phyloP scores from a whole-genome alignment of 73 alveolate genomes.

The Paramecium tetraurelia region DNA sequence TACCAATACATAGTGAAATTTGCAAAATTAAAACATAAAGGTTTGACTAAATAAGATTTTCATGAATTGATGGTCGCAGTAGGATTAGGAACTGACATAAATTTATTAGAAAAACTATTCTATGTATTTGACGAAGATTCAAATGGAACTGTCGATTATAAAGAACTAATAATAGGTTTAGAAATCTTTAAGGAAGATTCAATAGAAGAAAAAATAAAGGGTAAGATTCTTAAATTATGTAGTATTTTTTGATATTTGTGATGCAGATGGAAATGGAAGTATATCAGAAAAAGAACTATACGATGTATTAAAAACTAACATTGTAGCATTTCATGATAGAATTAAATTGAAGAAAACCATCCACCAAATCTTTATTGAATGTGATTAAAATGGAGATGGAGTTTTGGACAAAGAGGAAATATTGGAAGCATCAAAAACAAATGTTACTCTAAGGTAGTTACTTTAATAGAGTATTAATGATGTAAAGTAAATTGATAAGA shows the following conservation, averaged over 20 bases:
- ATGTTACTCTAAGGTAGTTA: constrained; percentile 57
- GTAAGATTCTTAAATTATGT: neutral
- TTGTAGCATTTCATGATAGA: constrained; percentile 74
- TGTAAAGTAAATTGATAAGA: constrained; percentile 65
- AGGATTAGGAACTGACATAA: constrained; percentile 60
- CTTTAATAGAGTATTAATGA: constrained; percentile 71
- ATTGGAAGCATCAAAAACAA: constrained; percentile 68
- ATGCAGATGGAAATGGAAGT: constrained; percentile 78
- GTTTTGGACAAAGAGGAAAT: constrained; percentile 72
- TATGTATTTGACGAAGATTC: constrained; percentile 85
- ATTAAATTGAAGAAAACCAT: constrained; percentile 68
- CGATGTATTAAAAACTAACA: constrained; percentile 70
- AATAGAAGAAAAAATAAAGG: constrained; percentile 77
- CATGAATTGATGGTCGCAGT: constrained; percentile 50
- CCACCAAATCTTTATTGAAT: constrained; percentile 68
- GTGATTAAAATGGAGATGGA: constrained; percentile 85
- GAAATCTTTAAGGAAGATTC: constrained; percentile 78
- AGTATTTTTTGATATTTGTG: constrained; percentile 85
- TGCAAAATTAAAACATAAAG: constrained; percentile 58
- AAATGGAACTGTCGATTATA: constrained; percentile 80
- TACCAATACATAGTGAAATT: constrained; percentile 46
- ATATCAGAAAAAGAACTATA: constrained; percentile 76
- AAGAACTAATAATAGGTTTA: constrained; percentile 81
- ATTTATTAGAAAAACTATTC: constrained; percentile 59
- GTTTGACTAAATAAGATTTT: constrained; percentile 45